Conservation (phyloP, 495 filamentous ascomycete species). For the Lineolata rhizophorae region DNA sequence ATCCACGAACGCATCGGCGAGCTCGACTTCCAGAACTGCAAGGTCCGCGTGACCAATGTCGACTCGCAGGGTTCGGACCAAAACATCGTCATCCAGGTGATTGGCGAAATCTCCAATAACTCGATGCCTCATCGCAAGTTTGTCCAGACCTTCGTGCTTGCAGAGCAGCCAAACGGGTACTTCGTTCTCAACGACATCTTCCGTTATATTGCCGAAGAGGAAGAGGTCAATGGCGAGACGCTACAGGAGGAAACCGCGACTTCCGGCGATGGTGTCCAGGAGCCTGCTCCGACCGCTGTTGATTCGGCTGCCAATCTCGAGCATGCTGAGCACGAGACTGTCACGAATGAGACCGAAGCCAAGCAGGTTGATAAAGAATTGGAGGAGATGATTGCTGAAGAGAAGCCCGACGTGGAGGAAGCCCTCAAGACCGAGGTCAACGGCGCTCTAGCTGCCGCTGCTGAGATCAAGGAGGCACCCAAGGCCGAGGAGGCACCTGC, state of each 20-base stretch:
- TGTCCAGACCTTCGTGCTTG: constrained; percentile 93
- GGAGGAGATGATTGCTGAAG: constrained; percentile 21
- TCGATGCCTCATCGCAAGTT: constrained; percentile 79
- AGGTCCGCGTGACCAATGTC: constrained; percentile 93
- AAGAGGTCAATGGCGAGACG: constrained; percentile 44
- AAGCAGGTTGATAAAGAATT: constrained; percentile 35
- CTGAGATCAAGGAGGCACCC: constrained; percentile 3
- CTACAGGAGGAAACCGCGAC: constrained; percentile 20
- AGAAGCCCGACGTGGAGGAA: constrained; percentile 22
- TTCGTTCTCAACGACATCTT: constrained; percentile 98
- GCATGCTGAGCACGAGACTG: constrained; percentile 14
- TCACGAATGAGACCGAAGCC: constrained; percentile 20
- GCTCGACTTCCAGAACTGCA: constrained; percentile 90
- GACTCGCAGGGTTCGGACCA: constrained; percentile 83
- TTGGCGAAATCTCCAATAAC: constrained; percentile 94
- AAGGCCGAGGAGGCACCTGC: constrained; percentile 10
- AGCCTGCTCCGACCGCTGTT: constrained; percentile 13
- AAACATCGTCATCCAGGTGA: constrained; percentile 90
- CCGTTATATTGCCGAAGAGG: constrained; percentile 64
- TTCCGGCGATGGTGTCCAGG: constrained; percentile 13
- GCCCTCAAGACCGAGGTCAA: constrained; percentile 10
- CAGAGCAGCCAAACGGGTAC: constrained; percentile 78
- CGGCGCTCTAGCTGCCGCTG: constrained; percentile 3
- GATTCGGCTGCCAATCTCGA: constrained; percentile 13
- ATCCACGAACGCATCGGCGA: constrained; percentile 87